These are phyloP conservation scores for Populus trichocarpa DNA, from an alignment of 441 rosid genomes.

Conservation along the genomic window DNA sequence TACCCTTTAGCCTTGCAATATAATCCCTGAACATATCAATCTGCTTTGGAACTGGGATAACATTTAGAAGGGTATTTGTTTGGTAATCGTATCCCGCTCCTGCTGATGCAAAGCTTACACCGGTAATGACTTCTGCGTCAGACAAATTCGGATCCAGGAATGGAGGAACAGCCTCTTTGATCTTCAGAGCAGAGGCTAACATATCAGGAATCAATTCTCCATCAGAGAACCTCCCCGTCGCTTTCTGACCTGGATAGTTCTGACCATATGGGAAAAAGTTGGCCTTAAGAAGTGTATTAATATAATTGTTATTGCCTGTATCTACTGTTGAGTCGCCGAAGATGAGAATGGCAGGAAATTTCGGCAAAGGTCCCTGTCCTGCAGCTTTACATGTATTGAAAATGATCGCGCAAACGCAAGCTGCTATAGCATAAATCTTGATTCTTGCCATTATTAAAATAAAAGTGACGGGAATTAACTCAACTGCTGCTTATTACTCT, in stretches of 20 bases:
- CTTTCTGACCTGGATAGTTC: slow-evolving; percentile 35
- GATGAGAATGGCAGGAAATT: slow-evolving; percentile 37
- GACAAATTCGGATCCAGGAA: slow-evolving; percentile 47
- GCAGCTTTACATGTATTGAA: too few relatives aligned
- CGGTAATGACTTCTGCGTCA: slow-evolving; percentile 34
- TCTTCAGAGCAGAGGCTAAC: slow-evolving; percentile 28
- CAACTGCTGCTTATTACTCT: too few relatives aligned
- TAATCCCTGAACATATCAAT: slow-evolving; percentile 34
- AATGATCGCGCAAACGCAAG: too few relatives aligned
- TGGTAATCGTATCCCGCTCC: slow-evolving; percentile 54
- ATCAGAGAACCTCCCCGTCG: slow-evolving; percentile 25
- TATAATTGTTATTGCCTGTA: slow-evolving; percentile 52
- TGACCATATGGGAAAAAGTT: slow-evolving; percentile 47
- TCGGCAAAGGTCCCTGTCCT: neutral
- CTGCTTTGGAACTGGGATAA: slow-evolving; percentile 37
- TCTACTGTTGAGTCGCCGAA: slow-evolving; percentile 68
- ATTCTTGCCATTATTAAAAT: too few relatives aligned
- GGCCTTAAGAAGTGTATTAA: slow-evolving; percentile 32
- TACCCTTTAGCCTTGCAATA: slow-evolving; percentile 26
- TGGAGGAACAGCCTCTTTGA: slow-evolving; percentile 53
- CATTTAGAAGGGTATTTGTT: slow-evolving; percentile 26
- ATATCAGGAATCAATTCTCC: slow-evolving; percentile 48
- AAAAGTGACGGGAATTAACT: too few relatives aligned
- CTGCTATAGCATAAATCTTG: too few relatives aligned
- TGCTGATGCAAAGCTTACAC: slow-evolving; percentile 59